These are phyloP conservation scores for Prunella vulgaris DNA, from an alignment of 257 asterid species.

Conservation along the genomic window DNA sequence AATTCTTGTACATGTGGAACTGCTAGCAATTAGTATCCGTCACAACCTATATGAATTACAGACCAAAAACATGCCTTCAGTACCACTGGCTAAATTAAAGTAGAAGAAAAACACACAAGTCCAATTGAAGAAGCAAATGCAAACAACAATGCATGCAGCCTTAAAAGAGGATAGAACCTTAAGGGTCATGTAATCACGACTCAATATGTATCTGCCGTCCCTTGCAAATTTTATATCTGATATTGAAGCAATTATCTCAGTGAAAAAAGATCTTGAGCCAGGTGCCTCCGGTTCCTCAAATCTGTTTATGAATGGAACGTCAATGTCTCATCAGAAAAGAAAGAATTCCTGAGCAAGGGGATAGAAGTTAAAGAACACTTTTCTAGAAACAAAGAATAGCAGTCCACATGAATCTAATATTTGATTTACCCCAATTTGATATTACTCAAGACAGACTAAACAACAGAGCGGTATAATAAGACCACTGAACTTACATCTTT, in stretches of 20 bases:
- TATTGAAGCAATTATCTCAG: conserved; percentile 99
- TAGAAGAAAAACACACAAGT: not conserved
- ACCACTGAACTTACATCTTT: conserved; percentile 49
- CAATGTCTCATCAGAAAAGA: conserved; percentile 24
- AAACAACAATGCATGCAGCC: conserved; percentile 8
- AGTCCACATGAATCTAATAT: conserved; percentile 1
- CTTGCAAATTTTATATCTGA: conserved; percentile 96
- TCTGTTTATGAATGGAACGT: conserved; percentile 46
- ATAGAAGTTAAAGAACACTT: conserved; percentile 11
- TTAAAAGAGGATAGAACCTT: conserved; percentile 46
- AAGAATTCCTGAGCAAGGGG: conserved; percentile 16
- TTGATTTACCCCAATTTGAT: conserved; percentile 9
- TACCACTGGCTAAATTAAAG: conserved; percentile 8
- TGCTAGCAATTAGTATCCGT: conserved; percentile 7
- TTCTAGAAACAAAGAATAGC: not conserved
- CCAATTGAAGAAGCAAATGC: conserved; percentile 10
- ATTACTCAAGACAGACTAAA: not conserved
- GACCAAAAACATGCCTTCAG: conserved; percentile 17
- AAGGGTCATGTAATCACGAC: conserved; percentile 99
- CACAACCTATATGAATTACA: conserved; percentile 13
- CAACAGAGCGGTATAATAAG: not conserved
- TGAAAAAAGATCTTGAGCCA: conserved; percentile 97
- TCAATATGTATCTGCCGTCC: conserved; percentile 89
- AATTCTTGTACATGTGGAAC: not conserved
- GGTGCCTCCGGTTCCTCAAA: conserved; percentile 98